Evolutionary conservation across 2,329 filamentous ascomycete species (phyloP).

Genomic region (Nigrospora osmanthi): DNA sequence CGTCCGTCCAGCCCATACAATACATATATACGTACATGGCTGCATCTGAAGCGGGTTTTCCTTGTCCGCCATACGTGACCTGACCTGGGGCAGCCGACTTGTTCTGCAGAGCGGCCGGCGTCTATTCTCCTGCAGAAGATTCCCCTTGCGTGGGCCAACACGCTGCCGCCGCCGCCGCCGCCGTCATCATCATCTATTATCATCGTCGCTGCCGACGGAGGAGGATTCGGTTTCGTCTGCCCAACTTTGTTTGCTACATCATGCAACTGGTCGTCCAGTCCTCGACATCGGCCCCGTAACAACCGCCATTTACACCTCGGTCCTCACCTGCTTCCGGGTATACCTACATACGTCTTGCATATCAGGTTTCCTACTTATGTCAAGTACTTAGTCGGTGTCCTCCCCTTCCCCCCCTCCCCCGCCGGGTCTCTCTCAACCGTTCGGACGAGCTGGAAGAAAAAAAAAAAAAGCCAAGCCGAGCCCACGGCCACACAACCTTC

Average conservation of each 20-base stretch:
- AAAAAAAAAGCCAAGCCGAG: not conserved
- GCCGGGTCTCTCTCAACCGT: not conserved
- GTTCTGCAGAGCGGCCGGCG: conserved; percentile 7
- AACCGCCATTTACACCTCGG: conserved; percentile 13
- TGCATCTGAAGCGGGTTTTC: not conserved
- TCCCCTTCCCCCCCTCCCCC: too few relatives aligned
- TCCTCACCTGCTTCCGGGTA: not conserved
- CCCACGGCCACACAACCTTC: too few relatives aligned
- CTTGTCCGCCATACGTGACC: not conserved
- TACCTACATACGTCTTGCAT: too few relatives aligned
- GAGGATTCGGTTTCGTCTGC: conserved; percentile 10
- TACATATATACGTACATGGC: not conserved
- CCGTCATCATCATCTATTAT: too few relatives aligned
- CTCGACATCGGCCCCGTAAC: conserved; percentile 2
- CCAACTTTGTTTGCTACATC: conserved; percentile 17
- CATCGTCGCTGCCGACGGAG: conserved; percentile 13
- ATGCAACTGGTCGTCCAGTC: conserved; percentile 11
- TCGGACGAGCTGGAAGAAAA: not conserved
- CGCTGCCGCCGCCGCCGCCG: not conserved
- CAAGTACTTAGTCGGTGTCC: not conserved
- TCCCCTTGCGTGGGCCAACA: not conserved
- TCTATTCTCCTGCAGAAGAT: conserved; percentile 15
- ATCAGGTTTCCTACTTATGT: not conserved
- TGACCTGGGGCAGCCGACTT: not conserved
- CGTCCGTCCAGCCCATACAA: not conserved